Evolutionary conservation across 1,139 yeast species (phyloP).

Genomic region (Trichomonascaceae sp.): DNA sequence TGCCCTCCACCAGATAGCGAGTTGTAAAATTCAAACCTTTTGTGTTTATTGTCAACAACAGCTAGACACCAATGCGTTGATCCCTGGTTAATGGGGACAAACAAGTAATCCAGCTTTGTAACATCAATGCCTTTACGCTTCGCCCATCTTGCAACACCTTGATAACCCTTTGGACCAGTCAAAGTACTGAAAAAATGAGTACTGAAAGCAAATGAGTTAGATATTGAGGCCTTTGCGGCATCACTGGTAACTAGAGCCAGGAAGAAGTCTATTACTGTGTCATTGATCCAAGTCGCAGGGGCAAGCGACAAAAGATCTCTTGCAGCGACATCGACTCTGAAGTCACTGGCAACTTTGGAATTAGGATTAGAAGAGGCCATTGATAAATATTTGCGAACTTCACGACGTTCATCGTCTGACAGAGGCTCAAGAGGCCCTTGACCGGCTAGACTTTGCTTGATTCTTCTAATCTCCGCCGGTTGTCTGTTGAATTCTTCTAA

Average conservation of each 20-base stretch:
- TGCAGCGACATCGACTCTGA: slow-evolving; percentile 53
- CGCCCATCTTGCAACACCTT: slow-evolving; percentile 85
- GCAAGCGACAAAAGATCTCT: slow-evolving; percentile 66
- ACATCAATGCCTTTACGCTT: slow-evolving; percentile 72
- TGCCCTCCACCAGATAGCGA: slow-evolving; percentile 54
- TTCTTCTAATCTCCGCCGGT: slow-evolving; percentile 9
- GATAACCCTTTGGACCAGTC: slow-evolving; percentile 58
- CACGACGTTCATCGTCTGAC: slow-evolving; percentile 28
- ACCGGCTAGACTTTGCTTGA: slow-evolving; percentile 10
- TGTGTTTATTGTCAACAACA: slow-evolving; percentile 56
- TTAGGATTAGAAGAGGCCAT: slow-evolving; percentile 26
- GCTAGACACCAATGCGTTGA: slow-evolving; percentile 93
- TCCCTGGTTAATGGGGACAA: slow-evolving; percentile 78
- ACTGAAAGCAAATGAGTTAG: slow-evolving; percentile 61
- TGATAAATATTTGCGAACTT: slow-evolving; percentile 39
- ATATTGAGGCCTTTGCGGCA: slow-evolving; percentile 25
- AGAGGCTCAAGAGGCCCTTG: slow-evolving; percentile 24
- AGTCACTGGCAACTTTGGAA: slow-evolving; percentile 39
- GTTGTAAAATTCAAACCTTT: slow-evolving; percentile 66
- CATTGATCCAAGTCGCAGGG: slow-evolving; percentile 82
- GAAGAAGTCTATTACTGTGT: slow-evolving; percentile 81
- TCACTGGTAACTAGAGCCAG: slow-evolving; percentile 52
- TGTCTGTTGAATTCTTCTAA: slow-evolving; percentile 11
- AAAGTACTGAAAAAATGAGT: slow-evolving; percentile 81
- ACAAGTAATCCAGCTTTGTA: slow-evolving; percentile 53